These are phyloP conservation scores for Dendrocalamus sinicus DNA, from an alignment of 176 grass and related monocot genomes.

Conservation along the genomic window DNA sequence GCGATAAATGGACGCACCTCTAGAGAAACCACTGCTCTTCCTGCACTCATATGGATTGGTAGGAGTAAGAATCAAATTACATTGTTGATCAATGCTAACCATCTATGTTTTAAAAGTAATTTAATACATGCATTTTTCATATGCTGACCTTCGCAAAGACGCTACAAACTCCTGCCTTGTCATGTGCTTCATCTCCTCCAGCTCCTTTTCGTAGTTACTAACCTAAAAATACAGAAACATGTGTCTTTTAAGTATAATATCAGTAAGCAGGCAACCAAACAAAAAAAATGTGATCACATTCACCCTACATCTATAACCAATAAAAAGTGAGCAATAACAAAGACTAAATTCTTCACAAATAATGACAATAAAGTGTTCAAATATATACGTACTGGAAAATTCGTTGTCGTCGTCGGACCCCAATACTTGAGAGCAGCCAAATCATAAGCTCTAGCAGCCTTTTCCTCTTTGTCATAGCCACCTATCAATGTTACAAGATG, in stretches of 20 bases:
- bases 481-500: conserved; percentile 51
- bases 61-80: background rate
- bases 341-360: background rate
- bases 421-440: conserved; percentile 98
- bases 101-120: background rate
- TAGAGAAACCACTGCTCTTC: conserved; percentile 83
- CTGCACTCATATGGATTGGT: conserved; percentile 26
- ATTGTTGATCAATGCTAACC: background rate
- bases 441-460: conserved; percentile 97
- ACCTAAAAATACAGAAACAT: conserved; percentile 53
- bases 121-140: background rate
- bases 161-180: conserved; percentile 83
- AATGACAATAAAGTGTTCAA: background rate
- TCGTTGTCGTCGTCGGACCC: conserved; percentile 89
- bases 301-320: background rate
- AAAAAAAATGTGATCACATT: background rate
- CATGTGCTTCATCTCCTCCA: conserved; percentile 93
- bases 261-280: background rate
- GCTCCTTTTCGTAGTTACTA: conserved; percentile 71
- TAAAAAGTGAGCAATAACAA: background rate
- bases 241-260: conserved; percentile 31
- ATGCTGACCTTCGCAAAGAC: conserved; percentile 68
- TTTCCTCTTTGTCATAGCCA: conserved; percentile 99
- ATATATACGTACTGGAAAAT: conserved; percentile 72
- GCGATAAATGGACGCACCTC: conserved; percentile 82